phyloP scores from a whole-genome alignment of 2,329 filamentous ascomycete species.

The Decorospora gaudefroyi region DNA sequence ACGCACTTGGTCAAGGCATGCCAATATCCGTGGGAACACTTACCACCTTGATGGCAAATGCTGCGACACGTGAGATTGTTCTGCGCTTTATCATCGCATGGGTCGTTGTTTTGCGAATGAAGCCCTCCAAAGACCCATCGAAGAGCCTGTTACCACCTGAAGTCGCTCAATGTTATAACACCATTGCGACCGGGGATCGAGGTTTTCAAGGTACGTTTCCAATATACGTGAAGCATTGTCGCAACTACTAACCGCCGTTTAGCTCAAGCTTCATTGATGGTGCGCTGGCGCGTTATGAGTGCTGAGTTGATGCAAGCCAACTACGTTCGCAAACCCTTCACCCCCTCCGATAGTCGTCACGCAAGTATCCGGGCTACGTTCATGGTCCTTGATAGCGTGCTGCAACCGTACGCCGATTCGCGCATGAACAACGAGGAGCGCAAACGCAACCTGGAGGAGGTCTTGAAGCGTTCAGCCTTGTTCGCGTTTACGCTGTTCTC shows the following conservation, averaged over 20 bases:
- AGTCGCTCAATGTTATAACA: slow-evolving; percentile 26
- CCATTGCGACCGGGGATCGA: slow-evolving; percentile 17
- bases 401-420: slow-evolving; percentile 35
- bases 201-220: slow-evolving; percentile 22
- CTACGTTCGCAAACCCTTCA: slow-evolving; percentile 35
- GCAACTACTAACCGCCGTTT: background rate
- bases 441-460: slow-evolving; percentile 40
- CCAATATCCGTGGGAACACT: slow-evolving; percentile 32
- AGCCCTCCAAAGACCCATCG: slow-evolving; percentile 15
- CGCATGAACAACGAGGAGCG: slow-evolving; percentile 36
- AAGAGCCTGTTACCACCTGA: slow-evolving; percentile 38
- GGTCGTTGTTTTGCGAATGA: slow-evolving; percentile 33
- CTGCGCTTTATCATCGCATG: slow-evolving; percentile 42
- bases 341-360: slow-evolving; percentile 30
- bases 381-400: slow-evolving; percentile 30
- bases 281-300: slow-evolving; percentile 41
- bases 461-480: slow-evolving; percentile 41
- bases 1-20: slow-evolving; percentile 26
- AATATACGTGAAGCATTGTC: background rate
- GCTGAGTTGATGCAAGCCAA: slow-evolving; percentile 35
- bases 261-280: slow-evolving; percentile 28
- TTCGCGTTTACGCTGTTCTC: slow-evolving; percentile 47
- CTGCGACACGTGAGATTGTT: slow-evolving; percentile 34
- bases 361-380: slow-evolving; percentile 29
- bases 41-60: slow-evolving; percentile 34